These are phyloP conservation scores for Taxawa tesnikishii DNA, from an alignment of 2,329 filamentous ascomycete genomes.

Conservation along the genomic window DNA sequence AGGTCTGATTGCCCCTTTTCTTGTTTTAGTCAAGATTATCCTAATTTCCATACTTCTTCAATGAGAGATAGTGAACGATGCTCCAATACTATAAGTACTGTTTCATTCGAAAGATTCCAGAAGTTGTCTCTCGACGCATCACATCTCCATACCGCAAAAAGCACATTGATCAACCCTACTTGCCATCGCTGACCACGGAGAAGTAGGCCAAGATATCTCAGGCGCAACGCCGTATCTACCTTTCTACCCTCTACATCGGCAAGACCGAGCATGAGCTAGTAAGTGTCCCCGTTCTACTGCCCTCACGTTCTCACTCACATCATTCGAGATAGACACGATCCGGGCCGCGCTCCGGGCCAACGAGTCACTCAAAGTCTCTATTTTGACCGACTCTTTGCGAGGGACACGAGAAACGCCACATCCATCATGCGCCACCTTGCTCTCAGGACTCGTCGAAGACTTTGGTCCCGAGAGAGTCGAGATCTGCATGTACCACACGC, in stretches of 20 bases:
- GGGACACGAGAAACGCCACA: constrained; percentile 83
- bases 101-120: no score
- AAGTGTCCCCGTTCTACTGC: constrained; percentile 14
- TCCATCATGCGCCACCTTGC: constrained; percentile 75
- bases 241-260: constrained; percentile 95
- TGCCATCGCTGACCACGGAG: constrained; percentile 3
- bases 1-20: constrained; percentile 42
- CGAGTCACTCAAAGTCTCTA: constrained; percentile 66
- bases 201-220: constrained; percentile 63
- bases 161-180: no score
- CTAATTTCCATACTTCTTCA: constrained; percentile 1
- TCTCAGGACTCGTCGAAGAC: constrained; percentile 70
- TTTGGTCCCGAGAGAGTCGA: constrained; percentile 79
- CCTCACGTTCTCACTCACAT: not conserved
- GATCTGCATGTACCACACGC: constrained; percentile 95
- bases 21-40: not conserved
- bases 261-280: constrained; percentile 82
- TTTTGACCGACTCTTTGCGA: constrained; percentile 81
- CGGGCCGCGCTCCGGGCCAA: constrained; percentile 63
- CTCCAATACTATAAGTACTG: constrained; percentile 5
- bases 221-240: constrained; percentile 69
- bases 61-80: no score
- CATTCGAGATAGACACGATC: constrained; percentile 57
- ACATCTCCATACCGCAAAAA: not conserved
- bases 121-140: not conserved